Conservation (phyloP, 2,329 filamentous ascomycete genomes). For the Lizonia empirigonia region DNA sequence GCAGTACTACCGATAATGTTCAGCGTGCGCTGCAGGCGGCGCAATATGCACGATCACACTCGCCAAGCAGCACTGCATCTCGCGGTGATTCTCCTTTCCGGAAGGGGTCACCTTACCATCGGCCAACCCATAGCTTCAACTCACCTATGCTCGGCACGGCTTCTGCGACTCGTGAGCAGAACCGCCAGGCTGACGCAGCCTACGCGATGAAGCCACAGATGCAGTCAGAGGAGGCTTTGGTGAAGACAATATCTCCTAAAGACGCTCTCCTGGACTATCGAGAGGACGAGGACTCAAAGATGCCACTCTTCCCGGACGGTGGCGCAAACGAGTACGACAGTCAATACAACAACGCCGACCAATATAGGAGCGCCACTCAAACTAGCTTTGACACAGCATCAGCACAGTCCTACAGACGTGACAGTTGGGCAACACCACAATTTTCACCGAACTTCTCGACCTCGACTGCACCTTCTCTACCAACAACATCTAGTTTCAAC, state of each 20-base stretch:
- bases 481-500: slow-evolving; percentile 49
- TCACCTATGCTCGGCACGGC: slow-evolving; percentile 59
- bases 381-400: slow-evolving; percentile 45
- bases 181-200: slow-evolving; percentile 64
- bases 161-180: slow-evolving; percentile 66
- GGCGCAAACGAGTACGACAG: slow-evolving; percentile 58
- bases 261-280: slow-evolving; percentile 87
- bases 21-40: slow-evolving; percentile 78
- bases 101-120: slow-evolving; percentile 62
- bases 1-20: slow-evolving; percentile 59
- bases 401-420: slow-evolving; percentile 40
- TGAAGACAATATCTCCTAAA: slow-evolving; percentile 91
- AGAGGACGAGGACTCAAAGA: slow-evolving; percentile 71
- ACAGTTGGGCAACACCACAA: slow-evolving; percentile 45
- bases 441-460: slow-evolving; percentile 43
- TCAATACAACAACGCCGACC: slow-evolving; percentile 52
- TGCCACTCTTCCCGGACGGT: slow-evolving; percentile 74
- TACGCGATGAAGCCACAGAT: slow-evolving; percentile 51
- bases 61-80: slow-evolving; percentile 57
- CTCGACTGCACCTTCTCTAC: slow-evolving; percentile 37
- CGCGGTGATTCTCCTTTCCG: slow-evolving; percentile 83
- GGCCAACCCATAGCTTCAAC: slow-evolving; percentile 50
- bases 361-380: slow-evolving; percentile 46
- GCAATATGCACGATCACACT: slow-evolving; percentile 69
- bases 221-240: slow-evolving; percentile 51